Evolutionary conservation across 1,284 basidiomycete genomes (phyloP).

Genomic region (Wallemia mellicola): DNA sequence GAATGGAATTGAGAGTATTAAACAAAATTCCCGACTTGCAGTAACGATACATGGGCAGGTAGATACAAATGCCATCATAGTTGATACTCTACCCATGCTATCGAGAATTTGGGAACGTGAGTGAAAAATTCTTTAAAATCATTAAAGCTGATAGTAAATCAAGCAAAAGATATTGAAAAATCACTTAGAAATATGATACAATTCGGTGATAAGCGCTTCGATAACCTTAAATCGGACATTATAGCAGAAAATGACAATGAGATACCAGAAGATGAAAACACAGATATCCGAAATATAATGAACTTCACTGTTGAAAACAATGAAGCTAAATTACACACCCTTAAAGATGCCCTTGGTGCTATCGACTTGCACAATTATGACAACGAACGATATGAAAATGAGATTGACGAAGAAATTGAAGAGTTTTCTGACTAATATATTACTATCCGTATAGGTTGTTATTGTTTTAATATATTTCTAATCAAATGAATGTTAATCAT

Average conservation of each 20-base stretch:
- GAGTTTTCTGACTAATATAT: not conserved
- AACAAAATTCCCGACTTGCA: not conserved
- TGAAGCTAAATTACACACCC: not conserved
- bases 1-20: not conserved
- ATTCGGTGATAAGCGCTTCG: conserved; percentile 14
- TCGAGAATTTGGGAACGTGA: not conserved
- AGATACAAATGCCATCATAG: not conserved
- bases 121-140: too few species aligned
- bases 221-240: not conserved
- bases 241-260: not conserved
- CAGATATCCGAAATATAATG: not conserved
- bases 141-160: too few species aligned
- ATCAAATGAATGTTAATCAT: too few species aligned
- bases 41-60: not conserved
- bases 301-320: not conserved
- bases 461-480: too few species aligned
- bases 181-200: not conserved
- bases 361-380: not conserved
- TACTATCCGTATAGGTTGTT: too few species aligned
- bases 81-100: not conserved
- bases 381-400: too few species aligned
- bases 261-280: not conserved
- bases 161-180: not conserved
- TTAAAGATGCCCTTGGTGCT: not conserved
- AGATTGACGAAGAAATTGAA: not conserved